These are phyloP conservation scores for Ophiostoma himal-ulmi DNA, from an alignment of 2,329 filamentous ascomycete genomes.

Conservation along the genomic window DNA sequence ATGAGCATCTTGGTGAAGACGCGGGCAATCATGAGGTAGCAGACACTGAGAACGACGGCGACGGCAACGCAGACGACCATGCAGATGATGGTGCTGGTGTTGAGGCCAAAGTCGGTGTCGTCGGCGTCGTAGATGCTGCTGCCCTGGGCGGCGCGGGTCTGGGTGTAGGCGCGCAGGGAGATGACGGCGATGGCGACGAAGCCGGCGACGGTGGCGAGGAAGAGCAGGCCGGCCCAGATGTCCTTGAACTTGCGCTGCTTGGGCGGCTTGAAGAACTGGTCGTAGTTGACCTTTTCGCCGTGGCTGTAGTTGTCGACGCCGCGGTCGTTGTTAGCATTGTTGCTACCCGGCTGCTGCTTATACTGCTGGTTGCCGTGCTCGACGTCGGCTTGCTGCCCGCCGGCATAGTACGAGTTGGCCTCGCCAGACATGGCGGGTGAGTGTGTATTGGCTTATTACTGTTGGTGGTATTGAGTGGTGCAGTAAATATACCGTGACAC, in stretches of 20 bases:
- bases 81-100: conserved; percentile 79
- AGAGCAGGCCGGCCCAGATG: conserved; percentile 75
- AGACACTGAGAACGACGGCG: conserved; percentile 67
- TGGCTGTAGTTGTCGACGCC: background rate
- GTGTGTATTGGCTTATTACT: background rate
- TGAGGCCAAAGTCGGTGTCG: conserved; percentile 59
- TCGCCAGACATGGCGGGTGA: conserved; percentile 20
- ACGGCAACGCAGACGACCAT: conserved; percentile 73
- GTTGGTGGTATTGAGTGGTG: background rate
- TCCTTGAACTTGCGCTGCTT: conserved; percentile 79
- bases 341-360: background rate
- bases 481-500: background rate
- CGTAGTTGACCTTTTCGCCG: conserved; percentile 45
- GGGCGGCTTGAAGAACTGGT: conserved; percentile 75
- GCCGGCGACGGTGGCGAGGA: conserved; percentile 29
- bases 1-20: conserved; percentile 84
- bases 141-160: conserved; percentile 57
- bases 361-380: conserved; percentile 7
- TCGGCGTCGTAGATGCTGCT: conserved; percentile 65
- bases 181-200: conserved; percentile 25
- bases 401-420: conserved; percentile 22
- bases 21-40: conserved; percentile 70
- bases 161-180: conserved; percentile 29
- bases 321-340: conserved; percentile 1
- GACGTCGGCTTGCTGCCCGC: conserved; percentile 15